A percentile compares a stretch with the other conserved stretches of the same genome.
These are phyloP conservation scores for Diplodia intermedia DNA, from an alignment of 2,329 filamentous ascomycete genomes.

Conservation along the genomic window DNA sequence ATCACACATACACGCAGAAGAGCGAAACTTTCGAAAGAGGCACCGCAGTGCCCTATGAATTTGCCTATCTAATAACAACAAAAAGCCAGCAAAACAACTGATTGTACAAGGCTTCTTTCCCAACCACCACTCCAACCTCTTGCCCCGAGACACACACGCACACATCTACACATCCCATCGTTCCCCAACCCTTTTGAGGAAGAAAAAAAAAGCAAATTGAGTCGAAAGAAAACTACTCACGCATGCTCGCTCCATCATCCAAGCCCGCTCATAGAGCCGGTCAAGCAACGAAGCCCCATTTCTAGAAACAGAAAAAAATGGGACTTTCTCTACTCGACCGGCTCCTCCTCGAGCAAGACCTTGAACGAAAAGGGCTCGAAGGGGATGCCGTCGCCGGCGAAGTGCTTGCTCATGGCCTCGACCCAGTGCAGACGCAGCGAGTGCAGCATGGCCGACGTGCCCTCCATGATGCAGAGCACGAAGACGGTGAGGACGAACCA, in stretches of 20 bases:
- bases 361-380: slow-evolving; percentile 92
- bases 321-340: slow-evolving; percentile 42
- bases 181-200: neutral
- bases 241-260: neutral
- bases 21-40: neutral
- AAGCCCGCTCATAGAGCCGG: neutral
- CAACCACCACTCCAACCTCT: neutral
- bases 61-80: slow-evolving; percentile 16
- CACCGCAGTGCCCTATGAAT: slow-evolving; percentile 19
- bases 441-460: slow-evolving; percentile 94
- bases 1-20: neutral
- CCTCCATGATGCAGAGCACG: slow-evolving; percentile 92
- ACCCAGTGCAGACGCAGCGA: slow-evolving; percentile 93
- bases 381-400: slow-evolving; percentile 83
- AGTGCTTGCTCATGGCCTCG: slow-evolving; percentile 97
- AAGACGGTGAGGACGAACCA: slow-evolving; percentile 87
- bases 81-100: neutral
- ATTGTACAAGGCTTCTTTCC: slow-evolving; percentile 15
- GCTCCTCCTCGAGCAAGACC: slow-evolving; percentile 81
- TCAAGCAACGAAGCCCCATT: neutral
- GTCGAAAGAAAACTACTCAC: neutral
- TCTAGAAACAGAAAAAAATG: no score
- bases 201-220: neutral
- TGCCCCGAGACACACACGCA: no score
- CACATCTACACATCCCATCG: neutral